Evolutionary conservation across 768 basidiomycete genomes (phyloP).

Genomic region (Mycena chlorophos): DNA sequence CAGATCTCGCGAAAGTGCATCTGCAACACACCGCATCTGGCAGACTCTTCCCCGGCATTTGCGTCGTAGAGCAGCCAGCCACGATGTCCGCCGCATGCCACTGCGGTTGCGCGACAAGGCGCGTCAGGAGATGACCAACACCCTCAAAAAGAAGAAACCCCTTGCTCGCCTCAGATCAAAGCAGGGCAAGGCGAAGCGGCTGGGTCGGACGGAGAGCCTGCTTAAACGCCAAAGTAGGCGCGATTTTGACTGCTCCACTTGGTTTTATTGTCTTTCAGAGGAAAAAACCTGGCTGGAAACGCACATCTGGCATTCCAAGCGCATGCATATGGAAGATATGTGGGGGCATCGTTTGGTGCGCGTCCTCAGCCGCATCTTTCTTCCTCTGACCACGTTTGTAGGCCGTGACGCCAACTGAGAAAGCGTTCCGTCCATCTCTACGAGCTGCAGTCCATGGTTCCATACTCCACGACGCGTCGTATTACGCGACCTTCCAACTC

Average conservation of each 20-base stretch:
- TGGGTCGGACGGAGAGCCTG: conserved; percentile 60
- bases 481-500: conserved; percentile 74
- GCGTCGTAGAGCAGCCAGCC: conserved; percentile 89
- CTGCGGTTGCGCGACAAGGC: conserved; percentile 81
- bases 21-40: conserved; percentile 81
- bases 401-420: conserved; percentile 88
- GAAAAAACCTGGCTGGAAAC: conserved; percentile 94
- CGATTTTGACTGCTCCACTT: not conserved
- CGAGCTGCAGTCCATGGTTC: conserved; percentile 83
- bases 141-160: conserved; percentile 34
- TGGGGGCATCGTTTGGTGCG: conserved; percentile 89
- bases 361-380: not conserved
- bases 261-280: conserved; percentile 42
- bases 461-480: conserved; percentile 90
- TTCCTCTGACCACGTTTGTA: conserved; percentile 29
- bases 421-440: conserved; percentile 88
- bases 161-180: conserved; percentile 53
- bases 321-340: conserved; percentile 90
- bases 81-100: conserved; percentile 90
- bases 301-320: conserved; percentile 96
- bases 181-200: conserved; percentile 59
- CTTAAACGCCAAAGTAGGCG: conserved; percentile 72
- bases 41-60: conserved; percentile 92
- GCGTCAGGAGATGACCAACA: conserved; percentile 65
- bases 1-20: conserved; percentile 44